Conservation (phyloP, 768 basidiomycete species). For the Mycena alexandri region DNA sequence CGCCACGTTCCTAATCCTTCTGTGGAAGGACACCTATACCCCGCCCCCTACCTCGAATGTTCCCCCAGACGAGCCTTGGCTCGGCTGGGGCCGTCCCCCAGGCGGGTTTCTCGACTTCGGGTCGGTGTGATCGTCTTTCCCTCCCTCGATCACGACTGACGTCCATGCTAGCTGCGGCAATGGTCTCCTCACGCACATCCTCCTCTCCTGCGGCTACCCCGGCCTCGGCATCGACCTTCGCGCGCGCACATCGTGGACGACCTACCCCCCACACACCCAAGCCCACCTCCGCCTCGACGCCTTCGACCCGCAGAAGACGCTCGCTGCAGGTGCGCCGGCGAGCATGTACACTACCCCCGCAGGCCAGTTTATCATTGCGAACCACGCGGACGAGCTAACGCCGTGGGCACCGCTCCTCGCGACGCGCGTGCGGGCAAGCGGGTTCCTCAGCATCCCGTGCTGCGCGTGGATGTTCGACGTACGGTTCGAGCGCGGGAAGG, state of each 20-base stretch:
- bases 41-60: conserved; percentile 17
- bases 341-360: conserved; percentile 48
- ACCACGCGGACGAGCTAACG: conserved; percentile 96
- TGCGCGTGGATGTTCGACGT: conserved; percentile 88
- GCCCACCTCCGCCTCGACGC: conserved; percentile 73
- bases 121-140: conserved; percentile 50
- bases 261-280: conserved; percentile 77
- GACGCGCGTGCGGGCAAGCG: conserved; percentile 68
- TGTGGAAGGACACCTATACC: conserved; percentile 86
- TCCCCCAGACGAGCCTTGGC: conserved; percentile 65
- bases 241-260: conserved; percentile 84
- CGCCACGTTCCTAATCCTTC: conserved; percentile 90
- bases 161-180: conserved; percentile 81
- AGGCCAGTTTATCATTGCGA: conserved; percentile 86
- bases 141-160: not conserved
- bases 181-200: conserved; percentile 91
- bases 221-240: conserved; percentile 92
- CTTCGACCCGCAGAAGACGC: conserved; percentile 68
- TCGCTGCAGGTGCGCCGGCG: conserved; percentile 27
- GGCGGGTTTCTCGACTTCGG: conserved; percentile 94
- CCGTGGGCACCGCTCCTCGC: conserved; percentile 93
- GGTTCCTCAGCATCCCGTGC: conserved; percentile 90
- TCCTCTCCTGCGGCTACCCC: conserved; percentile 83
- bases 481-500: conserved; percentile 67
- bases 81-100: conserved; percentile 80